Conservation (phyloP, 495 filamentous ascomycete species). For the Hypoxylon trugodes region DNA sequence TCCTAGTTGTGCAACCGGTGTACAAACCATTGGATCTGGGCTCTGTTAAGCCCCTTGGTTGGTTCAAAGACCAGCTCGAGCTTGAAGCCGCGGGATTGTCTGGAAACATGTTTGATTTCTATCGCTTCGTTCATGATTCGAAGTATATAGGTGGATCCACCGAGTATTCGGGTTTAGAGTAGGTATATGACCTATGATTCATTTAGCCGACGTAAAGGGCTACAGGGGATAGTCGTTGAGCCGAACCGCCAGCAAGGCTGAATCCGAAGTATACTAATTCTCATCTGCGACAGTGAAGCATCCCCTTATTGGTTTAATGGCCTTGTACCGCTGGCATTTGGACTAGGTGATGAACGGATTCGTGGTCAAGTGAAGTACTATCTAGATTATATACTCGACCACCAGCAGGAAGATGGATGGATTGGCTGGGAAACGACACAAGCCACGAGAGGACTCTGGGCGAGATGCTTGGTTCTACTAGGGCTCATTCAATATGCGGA, state of each 20-base stretch:
- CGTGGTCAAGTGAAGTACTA: slow-evolving; percentile 61
- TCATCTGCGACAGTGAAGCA: slow-evolving; percentile 51
- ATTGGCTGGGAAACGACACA: slow-evolving; percentile 63
- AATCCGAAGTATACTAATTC: not conserved
- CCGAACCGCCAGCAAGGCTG: no score
- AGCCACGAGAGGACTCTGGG: slow-evolving; percentile 62
- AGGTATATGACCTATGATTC: not conserved
- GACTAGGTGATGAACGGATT: slow-evolving; percentile 60
- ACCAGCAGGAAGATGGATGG: slow-evolving; percentile 67
- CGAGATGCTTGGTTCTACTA: slow-evolving; percentile 56
- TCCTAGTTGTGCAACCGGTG: slow-evolving; percentile 28
- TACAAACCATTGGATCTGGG: slow-evolving; percentile 64
- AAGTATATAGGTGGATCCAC: slow-evolving; percentile 55
- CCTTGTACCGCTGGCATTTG: slow-evolving; percentile 69
- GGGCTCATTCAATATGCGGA: slow-evolving; percentile 55
- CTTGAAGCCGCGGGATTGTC: slow-evolving; percentile 65
- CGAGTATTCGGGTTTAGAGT: slow-evolving; percentile 66
- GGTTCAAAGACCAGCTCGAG: slow-evolving; percentile 66
- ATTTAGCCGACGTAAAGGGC: not conserved
- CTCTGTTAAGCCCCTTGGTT: slow-evolving; percentile 64
- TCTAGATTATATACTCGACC: slow-evolving; percentile 59
- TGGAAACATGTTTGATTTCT: slow-evolving; percentile 70
- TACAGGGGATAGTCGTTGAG: no score
- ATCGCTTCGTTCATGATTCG: slow-evolving; percentile 63
- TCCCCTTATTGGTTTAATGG: slow-evolving; percentile 75